Base-by-base conservation (phyloP, 2,329 filamentous ascomycete species). In the Myriosclerotinia curreyana region DNA sequence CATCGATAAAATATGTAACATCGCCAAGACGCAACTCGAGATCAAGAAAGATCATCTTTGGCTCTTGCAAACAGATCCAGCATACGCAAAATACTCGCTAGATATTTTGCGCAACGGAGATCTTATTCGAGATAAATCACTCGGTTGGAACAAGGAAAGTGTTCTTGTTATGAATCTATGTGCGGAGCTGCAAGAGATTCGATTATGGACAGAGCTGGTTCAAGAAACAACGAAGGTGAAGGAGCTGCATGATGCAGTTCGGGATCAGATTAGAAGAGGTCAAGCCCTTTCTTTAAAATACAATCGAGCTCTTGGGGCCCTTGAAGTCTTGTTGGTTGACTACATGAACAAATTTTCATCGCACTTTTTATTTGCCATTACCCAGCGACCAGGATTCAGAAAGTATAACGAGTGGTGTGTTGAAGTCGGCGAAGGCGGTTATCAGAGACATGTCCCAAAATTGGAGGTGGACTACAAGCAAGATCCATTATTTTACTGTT, bases 41-140 rank as follows among this genome's bases (percentile, higher is more conserved):
- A 28, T 31, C 4, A 25, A 52, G 34, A 42, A 11, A 31, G 67
- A 67, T 56, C 60, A 67, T 61, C 50, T 69, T 17, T 66, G 64
- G 64, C 34, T 67, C 0, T 42, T 69, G 6, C 66, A 69, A 42
- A 67, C 62, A 9, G 64, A 67, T 34, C 60, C 64, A 36, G 2
- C 25, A 12, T 69, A 50, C 22, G n/a, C 63, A 15, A 49, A 62
- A 9, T 59, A 49, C 1, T 55, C 55, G 34, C 11, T 53, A 25
- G 42, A 11, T 7, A 25, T 25, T 22, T 5, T 62, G 11, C 11
- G 59, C 15, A 20, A 60, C 1, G 61, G 60, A 36, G 25, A 25
- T 7, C 53, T 50, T 20, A 11, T 17, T 28, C 36, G 61, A 22
- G 31, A n/a, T 36, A 5, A 50, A 31, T 38, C 36, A 8, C 36